Base-by-base conservation (phyloP, 495 filamentous ascomycete species). In the Aeminium ludgeri region DNA sequence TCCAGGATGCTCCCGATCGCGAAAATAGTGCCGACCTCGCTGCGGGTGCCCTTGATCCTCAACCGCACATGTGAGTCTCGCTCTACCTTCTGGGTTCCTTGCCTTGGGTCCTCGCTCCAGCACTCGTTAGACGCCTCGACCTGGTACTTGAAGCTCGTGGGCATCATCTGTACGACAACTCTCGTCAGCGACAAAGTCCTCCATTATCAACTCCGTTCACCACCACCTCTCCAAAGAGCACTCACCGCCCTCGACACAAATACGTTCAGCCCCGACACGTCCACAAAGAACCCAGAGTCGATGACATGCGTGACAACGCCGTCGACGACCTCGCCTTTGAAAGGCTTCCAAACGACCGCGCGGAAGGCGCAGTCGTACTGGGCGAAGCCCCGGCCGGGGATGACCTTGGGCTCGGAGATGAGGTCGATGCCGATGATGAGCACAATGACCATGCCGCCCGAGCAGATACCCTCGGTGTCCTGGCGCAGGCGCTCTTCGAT, bases 1-100 rank as follows among this genome's bases (percentile, higher is more conserved):
- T 95, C 89, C 64, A 92, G 93, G 56, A 97, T 93, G 28, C 82
- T 96, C 30, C 85, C 91, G 58, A 96, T 92, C 25, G 87, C 89
- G 66, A 79, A 94, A 71, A 97, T 89, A 50, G 80, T 77, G 19
- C 78, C 84, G 34, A 96, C 82, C 53, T 95, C 89, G 38, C 76
- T 83, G 57, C 92, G 73, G 11, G 86, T 78, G 50, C 91, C 91
- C 37, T 93, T 78, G 36, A 97, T 76, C 61, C 93, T 93, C 43
- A 95, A 74, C 12, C 89, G 81, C 48, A 97, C 69, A 55, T 92
- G 86, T 8, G 87, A 86, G 25, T 83, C 86, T 31, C 84, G 84
- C 59, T 94, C 86, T 53, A 96, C 93, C 11, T 86, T 80, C 53
- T n/a, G n/a, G n/a, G n/a, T n/a, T n/a, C n/a, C n/a, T n/a, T n/a